Base-by-base conservation (phyloP, 1,284 basidiomycete genomes). In the Tremellales sp. region DNA sequence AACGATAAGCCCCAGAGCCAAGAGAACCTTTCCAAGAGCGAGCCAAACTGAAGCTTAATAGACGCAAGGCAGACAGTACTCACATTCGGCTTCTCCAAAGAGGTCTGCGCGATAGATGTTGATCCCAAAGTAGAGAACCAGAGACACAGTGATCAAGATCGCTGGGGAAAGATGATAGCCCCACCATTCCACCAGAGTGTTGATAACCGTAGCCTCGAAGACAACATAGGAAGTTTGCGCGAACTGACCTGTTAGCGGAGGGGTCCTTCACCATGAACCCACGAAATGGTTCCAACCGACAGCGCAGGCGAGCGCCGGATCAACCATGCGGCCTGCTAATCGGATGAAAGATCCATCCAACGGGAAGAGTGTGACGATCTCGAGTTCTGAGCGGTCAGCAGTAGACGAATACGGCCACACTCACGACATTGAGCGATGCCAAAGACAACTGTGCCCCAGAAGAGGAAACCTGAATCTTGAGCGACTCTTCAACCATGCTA, bases 1-100 rank as follows among this genome's bases (percentile, higher is more conserved):
- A 39, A 86, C 58, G 51, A 86, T 79, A 39, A 71, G 51, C 24
- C 61, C 63, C n/a, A 57, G 41, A 14, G 60, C 61, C 12, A 63
- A 48, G 28, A 65, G 42, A 44, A 70, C 55, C 45, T 63, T 63
- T 39, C 62, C 53, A 5, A 61, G 40, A 16, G 57, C 48, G 26
- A 66, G 52, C 66, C 65, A 70, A 53, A 68, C 58, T 54, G 43
- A 16, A 24, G 10, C 32, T 44, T 31, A 45, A 42, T 39, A 24
- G 34, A 19, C 9, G 27, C 10, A 5, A 21, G 16, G 14, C 4
- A 27, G 28, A 12, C 13, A 5, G 35, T 22, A 45, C 48, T 48
- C 24, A 45, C 56, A 66, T 47, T 70, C 68, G 32, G 49, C 45
- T 44, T 70, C 68, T 3, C 66, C 68, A 45, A 62, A 61, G 28